Evolutionary conservation across 345 rosid species (phyloP), one percentile per base, ranked within the genome.

Genomic region (Salix udensis): DNA sequence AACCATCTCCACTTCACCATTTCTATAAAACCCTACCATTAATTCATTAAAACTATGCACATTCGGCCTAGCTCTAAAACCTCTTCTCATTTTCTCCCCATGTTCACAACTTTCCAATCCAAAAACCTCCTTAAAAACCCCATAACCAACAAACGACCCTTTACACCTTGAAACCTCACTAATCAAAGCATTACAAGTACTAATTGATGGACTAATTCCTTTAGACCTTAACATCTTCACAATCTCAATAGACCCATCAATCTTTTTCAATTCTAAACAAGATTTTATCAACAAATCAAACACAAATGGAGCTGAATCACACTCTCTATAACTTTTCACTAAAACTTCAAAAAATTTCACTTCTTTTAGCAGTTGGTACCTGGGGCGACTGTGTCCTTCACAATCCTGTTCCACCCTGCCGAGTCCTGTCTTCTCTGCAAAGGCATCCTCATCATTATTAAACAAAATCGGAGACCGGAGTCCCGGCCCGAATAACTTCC

Each of bases 301-400:
- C 76, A 95, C 97, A 69, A 93, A 93, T 0, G 96, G 98, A 10
- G 98, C 94, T 61, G 97, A 93, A n/a, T 89, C 95, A 70, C 96
- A 92, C 78, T 86, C 86, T 55, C 88, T 88, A 44, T 92, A 91
- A 7, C 87, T 90, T 83, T 87, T 85, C 7, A 85, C 85, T 37
- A 92, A 65, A 73, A 83, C 44, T 39, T 85, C 75, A 53, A 89
- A 89, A 58, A 90, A 73, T n/a, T n/a, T 75, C 60, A 79, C 11
- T 21, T 53, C 24, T 53, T 53, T 53, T 53, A 19, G 60, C 24
- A 4, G 2, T 0, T 53, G 24, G 60, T 53, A 53, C 60, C 24
- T 53, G 60, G 10, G 24, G 9, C 12, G 0, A 21, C 24, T 19
- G 6, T 53, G 3, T 53, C 24, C 60, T 53, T 7, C 9, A 53